Conservation (phyloP, 2,329 filamentous ascomycete species). For the Byssothecium circinans region DNA sequence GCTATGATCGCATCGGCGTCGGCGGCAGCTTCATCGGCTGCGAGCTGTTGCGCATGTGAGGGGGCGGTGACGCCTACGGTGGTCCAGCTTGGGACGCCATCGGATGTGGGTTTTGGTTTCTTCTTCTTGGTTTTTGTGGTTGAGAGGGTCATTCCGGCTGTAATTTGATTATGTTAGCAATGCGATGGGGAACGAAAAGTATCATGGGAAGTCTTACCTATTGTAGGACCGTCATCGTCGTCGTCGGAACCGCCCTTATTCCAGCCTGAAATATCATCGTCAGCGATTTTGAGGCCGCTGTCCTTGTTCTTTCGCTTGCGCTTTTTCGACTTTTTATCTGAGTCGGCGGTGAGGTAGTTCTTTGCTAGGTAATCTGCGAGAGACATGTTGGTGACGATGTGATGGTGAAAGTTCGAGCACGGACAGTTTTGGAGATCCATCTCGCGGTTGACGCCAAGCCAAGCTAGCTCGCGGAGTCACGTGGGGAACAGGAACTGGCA, state of each 20-base stretch:
- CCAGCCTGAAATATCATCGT: constrained; percentile 60
- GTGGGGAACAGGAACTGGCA: no score
- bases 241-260: constrained; percentile 54
- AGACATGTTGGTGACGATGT: constrained; percentile 50
- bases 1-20: constrained; percentile 82
- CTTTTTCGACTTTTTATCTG: constrained; percentile 55
- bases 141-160: constrained; percentile 33
- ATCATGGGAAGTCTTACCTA: constrained; percentile 42
- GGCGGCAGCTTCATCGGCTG: constrained; percentile 71
- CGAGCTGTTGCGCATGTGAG: constrained; percentile 59
- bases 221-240: constrained; percentile 56
- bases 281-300: constrained; percentile 49
- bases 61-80: constrained; percentile 60
- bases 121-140: constrained; percentile 65
- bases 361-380: constrained; percentile 86
- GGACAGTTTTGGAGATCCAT: no score
- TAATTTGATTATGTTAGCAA: constrained; percentile 18
- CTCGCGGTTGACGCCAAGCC: no score
- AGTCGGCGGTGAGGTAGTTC: constrained; percentile 78
- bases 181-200: constrained; percentile 33
- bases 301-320: constrained; percentile 51
- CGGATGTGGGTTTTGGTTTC: constrained; percentile 15
- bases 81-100: constrained; percentile 62
- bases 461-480: constrained; percentile 15
- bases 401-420: no score